These are phyloP conservation scores for Collybiopsis luxurians DNA, from an alignment of 768 basidiomycete species.

Conservation along the genomic window DNA sequence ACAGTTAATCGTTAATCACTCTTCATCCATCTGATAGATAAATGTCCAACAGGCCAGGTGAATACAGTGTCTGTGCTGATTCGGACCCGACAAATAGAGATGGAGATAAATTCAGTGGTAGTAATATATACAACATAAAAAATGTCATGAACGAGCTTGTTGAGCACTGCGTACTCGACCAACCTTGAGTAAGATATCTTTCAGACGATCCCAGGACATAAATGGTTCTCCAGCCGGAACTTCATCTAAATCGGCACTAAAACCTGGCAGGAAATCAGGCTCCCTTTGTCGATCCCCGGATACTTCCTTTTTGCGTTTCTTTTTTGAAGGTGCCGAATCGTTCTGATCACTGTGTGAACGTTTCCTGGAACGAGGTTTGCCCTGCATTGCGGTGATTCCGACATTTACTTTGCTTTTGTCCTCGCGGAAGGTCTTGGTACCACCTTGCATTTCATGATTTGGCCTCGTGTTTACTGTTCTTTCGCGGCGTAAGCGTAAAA, in stretches of 20 bases:
- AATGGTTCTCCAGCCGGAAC: background rate
- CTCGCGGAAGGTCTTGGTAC: background rate
- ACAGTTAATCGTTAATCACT: background rate
- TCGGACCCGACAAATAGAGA: too few relatives aligned
- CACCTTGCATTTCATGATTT: too few relatives aligned
- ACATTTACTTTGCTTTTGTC: background rate
- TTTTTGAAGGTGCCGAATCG: background rate
- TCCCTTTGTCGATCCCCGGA: background rate
- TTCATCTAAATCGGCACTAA: background rate
- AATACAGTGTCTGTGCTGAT: background rate
- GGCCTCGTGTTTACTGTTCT: background rate
- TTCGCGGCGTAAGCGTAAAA: slow-evolving; percentile 5
- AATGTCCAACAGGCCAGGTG: background rate
- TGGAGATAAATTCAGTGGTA: background rate
- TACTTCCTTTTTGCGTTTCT: background rate
- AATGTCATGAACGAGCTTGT: background rate
- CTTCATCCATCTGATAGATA: background rate
- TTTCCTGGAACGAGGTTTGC: background rate
- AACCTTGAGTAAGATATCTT: background rate
- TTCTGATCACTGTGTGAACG: background rate
- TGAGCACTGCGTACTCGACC: background rate
- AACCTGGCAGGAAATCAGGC: background rate
- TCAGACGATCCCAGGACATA: slow-evolving; percentile 3
- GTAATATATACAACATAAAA: background rate
- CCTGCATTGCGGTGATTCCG: background rate